Evolutionary conservation across 2,329 filamentous ascomycete genomes (phyloP).

Genomic region (Graphilbum ipis-grandicollis): DNA sequence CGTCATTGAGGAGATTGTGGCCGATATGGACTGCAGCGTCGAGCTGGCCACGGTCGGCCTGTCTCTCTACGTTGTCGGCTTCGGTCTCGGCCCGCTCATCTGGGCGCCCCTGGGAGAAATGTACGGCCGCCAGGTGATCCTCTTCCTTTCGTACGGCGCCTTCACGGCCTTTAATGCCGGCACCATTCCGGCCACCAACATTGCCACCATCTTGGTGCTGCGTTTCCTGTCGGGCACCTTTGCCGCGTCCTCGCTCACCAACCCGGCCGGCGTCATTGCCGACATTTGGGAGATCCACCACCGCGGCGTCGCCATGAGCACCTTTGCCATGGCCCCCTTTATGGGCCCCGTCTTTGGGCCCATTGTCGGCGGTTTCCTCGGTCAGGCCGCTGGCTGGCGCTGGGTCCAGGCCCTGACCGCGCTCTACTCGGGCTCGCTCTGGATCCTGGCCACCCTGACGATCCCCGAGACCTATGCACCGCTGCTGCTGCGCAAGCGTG

Average conservation of each 20-base stretch:
- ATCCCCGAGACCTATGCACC: constrained; percentile 17
- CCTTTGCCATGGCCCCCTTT: constrained; percentile 69
- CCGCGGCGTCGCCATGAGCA: constrained; percentile 33
- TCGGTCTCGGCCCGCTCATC: constrained; percentile 37
- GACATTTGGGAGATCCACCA: constrained; percentile 40
- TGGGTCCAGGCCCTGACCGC: constrained; percentile 8
- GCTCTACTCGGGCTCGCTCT: constrained; percentile 12
- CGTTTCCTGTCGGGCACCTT: constrained; percentile 50
- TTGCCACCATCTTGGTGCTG: constrained; percentile 40
- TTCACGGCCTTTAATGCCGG: constrained; percentile 4
- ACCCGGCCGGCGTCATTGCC: constrained; percentile 44
- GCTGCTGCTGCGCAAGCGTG: constrained; percentile 33
- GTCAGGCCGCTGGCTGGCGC: constrained; percentile 13
- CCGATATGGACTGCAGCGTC: background rate
- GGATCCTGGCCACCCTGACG: constrained; percentile 10
- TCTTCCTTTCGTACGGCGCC: background rate
- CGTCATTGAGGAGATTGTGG: background rate
- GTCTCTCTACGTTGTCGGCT: constrained; percentile 35
- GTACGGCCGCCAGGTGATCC: constrained; percentile 5
- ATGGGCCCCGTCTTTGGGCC: constrained; percentile 52
- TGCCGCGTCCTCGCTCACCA: constrained; percentile 42
- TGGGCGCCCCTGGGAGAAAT: constrained; percentile 26
- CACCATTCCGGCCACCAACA: constrained; percentile 19
- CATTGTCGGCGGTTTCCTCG: constrained; percentile 16
- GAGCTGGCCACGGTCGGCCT: constrained; percentile 17